Conservation (phyloP, 441 rosid genomes). For the Manihot esculenta region DNA sequence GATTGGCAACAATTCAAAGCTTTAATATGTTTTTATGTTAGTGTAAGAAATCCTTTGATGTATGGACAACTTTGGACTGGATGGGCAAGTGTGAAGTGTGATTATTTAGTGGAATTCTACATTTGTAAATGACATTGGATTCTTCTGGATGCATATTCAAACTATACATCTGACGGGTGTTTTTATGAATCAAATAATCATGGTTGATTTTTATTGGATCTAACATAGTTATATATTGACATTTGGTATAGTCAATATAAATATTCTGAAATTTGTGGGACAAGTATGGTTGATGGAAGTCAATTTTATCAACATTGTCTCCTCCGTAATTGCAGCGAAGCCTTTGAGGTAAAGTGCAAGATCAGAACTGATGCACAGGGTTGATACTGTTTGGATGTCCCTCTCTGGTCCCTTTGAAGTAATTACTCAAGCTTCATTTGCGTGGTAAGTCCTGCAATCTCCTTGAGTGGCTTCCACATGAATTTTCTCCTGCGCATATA, state of each 20-base stretch:
- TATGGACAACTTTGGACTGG: neutral
- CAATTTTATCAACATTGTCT: neutral
- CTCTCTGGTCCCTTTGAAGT: neutral
- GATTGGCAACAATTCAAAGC: neutral
- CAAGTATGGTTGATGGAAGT: neutral
- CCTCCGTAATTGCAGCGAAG: neutral
- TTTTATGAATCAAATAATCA: neutral
- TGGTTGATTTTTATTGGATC: neutral
- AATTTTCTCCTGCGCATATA: slow-evolving; percentile 64
- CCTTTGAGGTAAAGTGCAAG: slow-evolving; percentile 1
- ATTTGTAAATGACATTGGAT: neutral
- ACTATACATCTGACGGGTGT: neutral
- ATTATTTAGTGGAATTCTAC: neutral
- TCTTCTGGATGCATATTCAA: neutral
- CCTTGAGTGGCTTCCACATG: slow-evolving; percentile 79
- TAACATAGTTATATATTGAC: neutral
- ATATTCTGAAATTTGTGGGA: neutral
- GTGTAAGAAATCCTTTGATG: neutral
- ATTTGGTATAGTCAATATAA: neutral
- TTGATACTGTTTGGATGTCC: neutral
- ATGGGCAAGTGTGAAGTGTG: neutral
- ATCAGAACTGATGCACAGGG: neutral
- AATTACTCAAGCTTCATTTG: slow-evolving; percentile 28
- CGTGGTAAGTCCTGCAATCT: slow-evolving; percentile 60
- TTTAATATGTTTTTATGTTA: neutral